phyloP scores from a whole-genome alignment of 768 basidiomycete genomes.

The Tylopilus intermedius region DNA sequence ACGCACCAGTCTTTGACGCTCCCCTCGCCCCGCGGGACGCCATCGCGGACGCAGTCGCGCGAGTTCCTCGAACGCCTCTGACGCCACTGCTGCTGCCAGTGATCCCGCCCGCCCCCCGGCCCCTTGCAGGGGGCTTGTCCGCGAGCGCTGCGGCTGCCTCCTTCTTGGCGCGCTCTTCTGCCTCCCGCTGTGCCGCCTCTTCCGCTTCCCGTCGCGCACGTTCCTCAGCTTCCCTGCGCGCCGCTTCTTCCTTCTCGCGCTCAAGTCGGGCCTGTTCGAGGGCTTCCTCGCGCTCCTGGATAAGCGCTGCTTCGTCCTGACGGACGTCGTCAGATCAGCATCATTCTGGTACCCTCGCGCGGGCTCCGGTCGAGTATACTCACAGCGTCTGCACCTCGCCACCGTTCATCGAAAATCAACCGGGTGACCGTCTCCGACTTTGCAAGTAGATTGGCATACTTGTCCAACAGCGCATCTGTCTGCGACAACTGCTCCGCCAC shows the following conservation, averaged over 20 bases:
- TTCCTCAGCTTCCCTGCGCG: slow-evolving; percentile 41
- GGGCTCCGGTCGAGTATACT: slow-evolving; percentile 21
- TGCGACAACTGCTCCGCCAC: slow-evolving; percentile 63
- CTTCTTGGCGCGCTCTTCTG: slow-evolving; percentile 44
- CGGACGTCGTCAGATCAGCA: neutral
- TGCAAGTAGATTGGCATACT: slow-evolving; percentile 64
- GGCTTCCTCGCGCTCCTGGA: slow-evolving; percentile 38
- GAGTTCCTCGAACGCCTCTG: slow-evolving; percentile 67
- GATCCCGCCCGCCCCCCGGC: slow-evolving; percentile 42
- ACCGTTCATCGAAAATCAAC: slow-evolving; percentile 71
- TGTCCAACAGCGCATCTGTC: slow-evolving; percentile 69
- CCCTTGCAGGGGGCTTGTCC: slow-evolving; percentile 22
- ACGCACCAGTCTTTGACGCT: slow-evolving; percentile 37
- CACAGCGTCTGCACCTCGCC: slow-evolving; percentile 71
- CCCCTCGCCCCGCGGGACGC: slow-evolving; percentile 42
- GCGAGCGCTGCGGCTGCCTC: slow-evolving; percentile 40
- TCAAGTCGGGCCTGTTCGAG: slow-evolving; percentile 18
- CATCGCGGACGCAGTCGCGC: slow-evolving; percentile 49
- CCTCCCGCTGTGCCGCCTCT: slow-evolving; percentile 37
- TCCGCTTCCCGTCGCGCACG: slow-evolving; percentile 27
- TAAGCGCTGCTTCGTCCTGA: slow-evolving; percentile 58
- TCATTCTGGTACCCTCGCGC: neutral
- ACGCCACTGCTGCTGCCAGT: slow-evolving; percentile 45
- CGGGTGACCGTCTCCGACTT: slow-evolving; percentile 65
- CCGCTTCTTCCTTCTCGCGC: slow-evolving; percentile 30